phyloP scores from a whole-genome alignment of 208 protist species.

The Plasmodiophora brassicae region DNA sequence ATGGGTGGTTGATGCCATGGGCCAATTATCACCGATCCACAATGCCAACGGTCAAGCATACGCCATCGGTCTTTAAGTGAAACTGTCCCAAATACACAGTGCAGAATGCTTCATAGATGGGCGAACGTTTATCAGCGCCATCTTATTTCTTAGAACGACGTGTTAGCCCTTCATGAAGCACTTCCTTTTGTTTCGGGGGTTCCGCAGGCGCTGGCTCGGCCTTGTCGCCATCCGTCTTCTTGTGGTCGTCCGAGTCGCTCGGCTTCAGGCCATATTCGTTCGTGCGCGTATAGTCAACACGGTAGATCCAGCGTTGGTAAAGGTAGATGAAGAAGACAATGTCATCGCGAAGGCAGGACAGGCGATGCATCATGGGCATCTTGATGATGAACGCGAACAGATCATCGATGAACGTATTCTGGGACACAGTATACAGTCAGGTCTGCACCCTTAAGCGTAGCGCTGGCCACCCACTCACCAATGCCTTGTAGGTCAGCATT shows the following conservation, averaged over 20 bases:
- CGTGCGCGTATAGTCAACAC: slow-evolving; percentile 77
- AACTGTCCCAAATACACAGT: slow-evolving; percentile 23
- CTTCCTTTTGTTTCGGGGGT: too few relatives aligned
- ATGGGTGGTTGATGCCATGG: slow-evolving; percentile 63
- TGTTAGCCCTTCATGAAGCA: too few relatives aligned
- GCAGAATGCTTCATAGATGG: background rate
- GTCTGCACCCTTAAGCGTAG: too few relatives aligned
- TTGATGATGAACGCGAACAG: slow-evolving; percentile 97
- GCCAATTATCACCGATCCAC: slow-evolving; percentile 62
- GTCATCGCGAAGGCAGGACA: slow-evolving; percentile 95
- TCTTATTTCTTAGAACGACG: too few relatives aligned
- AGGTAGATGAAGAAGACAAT: slow-evolving; percentile 92
- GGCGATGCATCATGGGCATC: slow-evolving; percentile 92
- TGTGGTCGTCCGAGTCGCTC: background rate
- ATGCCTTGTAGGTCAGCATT: slow-evolving; percentile 92
- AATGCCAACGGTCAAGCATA: slow-evolving; percentile 71
- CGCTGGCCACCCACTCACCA: too few relatives aligned
- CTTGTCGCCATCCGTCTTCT: too few relatives aligned
- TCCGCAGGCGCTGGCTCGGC: too few relatives aligned
- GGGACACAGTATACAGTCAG: too few relatives aligned
- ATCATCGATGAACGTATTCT: slow-evolving; percentile 98
- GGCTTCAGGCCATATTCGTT: slow-evolving; percentile 60
- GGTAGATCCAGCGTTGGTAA: slow-evolving; percentile 96
- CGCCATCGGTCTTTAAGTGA: slow-evolving; percentile 62
- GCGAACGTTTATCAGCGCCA: background rate